Base-by-base conservation (phyloP, 495 filamentous ascomycete genomes). In the Daldinia vernicosa region DNA sequence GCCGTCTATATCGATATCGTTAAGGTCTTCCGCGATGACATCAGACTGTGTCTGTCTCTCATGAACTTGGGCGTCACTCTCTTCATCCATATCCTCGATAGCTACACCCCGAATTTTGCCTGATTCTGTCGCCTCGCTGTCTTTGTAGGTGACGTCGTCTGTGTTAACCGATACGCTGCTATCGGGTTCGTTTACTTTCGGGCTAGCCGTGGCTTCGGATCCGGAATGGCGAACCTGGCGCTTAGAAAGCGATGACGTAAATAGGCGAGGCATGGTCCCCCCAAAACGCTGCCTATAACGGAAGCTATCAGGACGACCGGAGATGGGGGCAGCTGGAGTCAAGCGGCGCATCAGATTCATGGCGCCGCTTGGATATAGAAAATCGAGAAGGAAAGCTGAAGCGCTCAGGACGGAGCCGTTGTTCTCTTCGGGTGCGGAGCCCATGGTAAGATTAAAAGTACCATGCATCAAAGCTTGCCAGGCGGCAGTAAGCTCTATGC, bases 351-450 rank as follows among this genome's bases (percentile, higher is more conserved):
- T 71, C 32, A 84, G 75, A n/a, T 82, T 79, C 17, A 85, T 60
- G 11, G 88, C 82, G 6, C 83, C 81, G 24, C 75, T 79, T 8
- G 89, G 89, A 63, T 90, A 90, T 14, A 92, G 76, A 64, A 92
- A 90, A 71, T 90, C 89, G 66, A 91, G 80, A 39, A 89, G 80
- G 32, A 83, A 79, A 1, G 77, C 40, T 4, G 82, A 84, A 35
- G 81, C 79, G 26, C 56, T 80, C 63, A 81, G 70, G 9, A 76
- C 43, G 3, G 76, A 74, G 14, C 64, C 51, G 22, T 56, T 77
- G 24, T 50, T 74, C 40, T 70, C 59, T 17, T 71, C 47, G 6
- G 65, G 40, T 11, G 71, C 7, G 15, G 58, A 47, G 22, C 3
- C 28, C n/a, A 47, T 56, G 52, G 47, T 55, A 24, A 65, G 35